Conservation (phyloP, 106 monocot species). For the Phalaenopsis aphrodite region DNA sequence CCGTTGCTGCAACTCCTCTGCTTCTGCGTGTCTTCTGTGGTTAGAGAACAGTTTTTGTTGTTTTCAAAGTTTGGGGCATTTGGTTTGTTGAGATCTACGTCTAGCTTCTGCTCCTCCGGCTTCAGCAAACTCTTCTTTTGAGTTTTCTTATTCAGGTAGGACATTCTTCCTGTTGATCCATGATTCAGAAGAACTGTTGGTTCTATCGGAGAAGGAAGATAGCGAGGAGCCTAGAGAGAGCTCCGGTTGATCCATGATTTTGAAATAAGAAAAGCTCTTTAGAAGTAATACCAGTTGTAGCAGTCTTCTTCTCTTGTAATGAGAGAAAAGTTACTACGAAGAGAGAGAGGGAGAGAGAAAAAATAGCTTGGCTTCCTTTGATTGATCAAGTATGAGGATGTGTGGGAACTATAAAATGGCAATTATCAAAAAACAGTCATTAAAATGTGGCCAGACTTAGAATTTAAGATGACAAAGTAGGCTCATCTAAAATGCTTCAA, state of each 20-base stretch:
- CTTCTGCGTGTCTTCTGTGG: constrained; percentile 7
- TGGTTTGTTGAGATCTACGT: constrained; percentile 64
- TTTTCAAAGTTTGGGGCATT: constrained; percentile 11
- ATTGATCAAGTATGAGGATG: constrained; percentile 39
- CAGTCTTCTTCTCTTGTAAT: constrained; percentile 5
- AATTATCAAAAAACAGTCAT: constrained; percentile 39
- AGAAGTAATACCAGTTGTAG: neutral
- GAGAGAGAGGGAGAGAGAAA: neutral
- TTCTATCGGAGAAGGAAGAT: neutral
- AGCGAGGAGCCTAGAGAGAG: constrained; percentile 45
- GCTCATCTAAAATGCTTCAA: constrained; percentile 51
- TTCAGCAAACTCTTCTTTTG: constrained; percentile 54
- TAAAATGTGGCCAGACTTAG: constrained; percentile 44
- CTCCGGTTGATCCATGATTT: constrained; percentile 31
- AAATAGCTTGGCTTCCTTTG: neutral
- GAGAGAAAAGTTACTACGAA: neutral
- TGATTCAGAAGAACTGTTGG: constrained; percentile 32
- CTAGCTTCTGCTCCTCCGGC: constrained; percentile 32
- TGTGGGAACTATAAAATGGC: constrained; percentile 47
- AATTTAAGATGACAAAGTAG: constrained; percentile 53
- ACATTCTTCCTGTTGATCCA: constrained; percentile 54
- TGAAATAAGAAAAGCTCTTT: neutral
- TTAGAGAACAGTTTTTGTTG: neutral
- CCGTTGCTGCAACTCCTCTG: neutral
- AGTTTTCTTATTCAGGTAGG: constrained; percentile 63